phyloP scores from a whole-genome alignment of 2,329 filamentous ascomycete genomes.

The Ceratocystiopsis minuta region DNA sequence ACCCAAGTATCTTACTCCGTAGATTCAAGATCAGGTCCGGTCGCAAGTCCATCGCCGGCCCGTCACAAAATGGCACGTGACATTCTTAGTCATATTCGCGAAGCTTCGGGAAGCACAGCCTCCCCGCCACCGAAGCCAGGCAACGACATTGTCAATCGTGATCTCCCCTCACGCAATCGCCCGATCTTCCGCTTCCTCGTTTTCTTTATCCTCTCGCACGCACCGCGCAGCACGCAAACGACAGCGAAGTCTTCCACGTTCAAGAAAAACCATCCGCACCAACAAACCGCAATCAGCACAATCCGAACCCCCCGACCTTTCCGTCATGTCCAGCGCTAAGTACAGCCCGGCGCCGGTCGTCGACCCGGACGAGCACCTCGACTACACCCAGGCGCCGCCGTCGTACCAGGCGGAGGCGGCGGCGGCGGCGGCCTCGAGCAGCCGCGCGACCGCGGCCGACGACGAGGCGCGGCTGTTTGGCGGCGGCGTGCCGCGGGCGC shows the following conservation, averaged over 20 bases:
- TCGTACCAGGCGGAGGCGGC: slow-evolving; percentile 39
- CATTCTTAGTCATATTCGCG: too few species aligned
- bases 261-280: neutral
- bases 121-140: too few species aligned
- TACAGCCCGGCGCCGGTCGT: slow-evolving; percentile 71
- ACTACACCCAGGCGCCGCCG: slow-evolving; percentile 62
- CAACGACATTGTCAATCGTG: too few species aligned
- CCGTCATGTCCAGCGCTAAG: slow-evolving; percentile 42
- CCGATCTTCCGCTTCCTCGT: neutral
- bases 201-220: neutral
- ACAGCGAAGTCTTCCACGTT: neutral
- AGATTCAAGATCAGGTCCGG: too few species aligned
- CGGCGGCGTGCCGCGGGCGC: slow-evolving; percentile 51
- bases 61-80: too few species aligned
- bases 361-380: slow-evolving; percentile 55
- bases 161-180: too few species aligned
- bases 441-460: slow-evolving; percentile 34
- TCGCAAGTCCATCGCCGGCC: too few species aligned
- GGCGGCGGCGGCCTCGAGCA: slow-evolving; percentile 22
- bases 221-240: neutral
- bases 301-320: neutral
- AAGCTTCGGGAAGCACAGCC: too few species aligned
- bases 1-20: too few species aligned
- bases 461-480: slow-evolving; percentile 40
- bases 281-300: neutral